Conservation (phyloP, 1,139 yeast species). For the Kodamaea fungicola region DNA sequence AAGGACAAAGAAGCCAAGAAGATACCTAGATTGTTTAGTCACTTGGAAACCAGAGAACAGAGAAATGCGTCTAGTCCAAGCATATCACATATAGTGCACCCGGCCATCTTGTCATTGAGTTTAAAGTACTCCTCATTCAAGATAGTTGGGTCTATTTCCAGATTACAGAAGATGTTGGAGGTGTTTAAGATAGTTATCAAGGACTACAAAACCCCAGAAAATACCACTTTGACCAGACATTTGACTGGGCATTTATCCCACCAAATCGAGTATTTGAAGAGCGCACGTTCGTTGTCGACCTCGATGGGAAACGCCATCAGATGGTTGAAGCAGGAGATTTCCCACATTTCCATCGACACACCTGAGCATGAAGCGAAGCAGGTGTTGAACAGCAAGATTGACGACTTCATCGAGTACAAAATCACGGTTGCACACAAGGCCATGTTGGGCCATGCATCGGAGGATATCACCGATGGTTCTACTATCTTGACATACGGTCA, state of each 20-base stretch:
- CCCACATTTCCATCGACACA: slow-evolving; percentile 68
- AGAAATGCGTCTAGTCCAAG: slow-evolving; percentile 64
- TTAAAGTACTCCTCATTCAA: slow-evolving; percentile 79
- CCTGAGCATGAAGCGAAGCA: slow-evolving; percentile 72
- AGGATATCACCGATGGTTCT: slow-evolving; percentile 72
- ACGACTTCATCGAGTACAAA: slow-evolving; percentile 78
- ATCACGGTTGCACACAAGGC: slow-evolving; percentile 80
- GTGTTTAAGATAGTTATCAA: slow-evolving; percentile 78
- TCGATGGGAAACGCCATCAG: slow-evolving; percentile 98
- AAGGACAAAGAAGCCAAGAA: slow-evolving; percentile 38
- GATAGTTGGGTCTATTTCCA: slow-evolving; percentile 83
- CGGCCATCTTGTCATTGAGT: slow-evolving; percentile 74
- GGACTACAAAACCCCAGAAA: slow-evolving; percentile 82
- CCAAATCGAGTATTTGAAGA: slow-evolving; percentile 88
- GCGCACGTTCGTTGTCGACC: slow-evolving; percentile 87
- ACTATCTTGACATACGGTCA: slow-evolving; percentile 86
- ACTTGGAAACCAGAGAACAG: slow-evolving; percentile 80
- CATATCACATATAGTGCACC: slow-evolving; percentile 76
- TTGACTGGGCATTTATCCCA: slow-evolving; percentile 86
- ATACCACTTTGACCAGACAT: slow-evolving; percentile 82
- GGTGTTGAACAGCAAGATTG: slow-evolving; percentile 65
- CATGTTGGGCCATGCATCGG: slow-evolving; percentile 77
- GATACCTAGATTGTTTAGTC: slow-evolving; percentile 73
- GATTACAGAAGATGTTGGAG: slow-evolving; percentile 81
- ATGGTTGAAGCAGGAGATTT: slow-evolving; percentile 93